Conservation (phyloP, 176 grass and related monocot species). For the bread wheat (Triticum aestivum) region DNA sequence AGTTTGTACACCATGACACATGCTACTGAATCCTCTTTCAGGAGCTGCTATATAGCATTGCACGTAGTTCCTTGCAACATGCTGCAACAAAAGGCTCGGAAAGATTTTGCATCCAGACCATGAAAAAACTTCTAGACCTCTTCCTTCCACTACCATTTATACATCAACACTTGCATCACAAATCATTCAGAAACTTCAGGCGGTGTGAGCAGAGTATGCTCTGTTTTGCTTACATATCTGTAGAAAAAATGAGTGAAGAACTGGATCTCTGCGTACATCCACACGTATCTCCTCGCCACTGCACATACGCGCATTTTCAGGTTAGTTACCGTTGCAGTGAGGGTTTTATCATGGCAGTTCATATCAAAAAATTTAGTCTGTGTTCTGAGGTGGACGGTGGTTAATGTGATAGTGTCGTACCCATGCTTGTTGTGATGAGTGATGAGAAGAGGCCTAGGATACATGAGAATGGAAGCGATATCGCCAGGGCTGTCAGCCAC, state of each 20-base stretch:
- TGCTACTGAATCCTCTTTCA: neutral
- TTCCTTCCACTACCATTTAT: neutral
- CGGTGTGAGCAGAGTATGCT: neutral
- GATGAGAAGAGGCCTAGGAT: constrained; percentile 84
- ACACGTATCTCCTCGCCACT: constrained; percentile 75
- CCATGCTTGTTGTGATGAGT: constrained; percentile 63
- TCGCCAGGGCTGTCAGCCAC: too few relatives aligned
- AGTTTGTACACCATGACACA: constrained; percentile 41
- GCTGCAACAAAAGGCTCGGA: neutral
- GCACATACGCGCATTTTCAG: neutral
- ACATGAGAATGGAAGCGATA: neutral
- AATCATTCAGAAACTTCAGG: too few relatives aligned
- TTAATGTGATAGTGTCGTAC: neutral
- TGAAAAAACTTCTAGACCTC: neutral
- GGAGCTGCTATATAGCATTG: neutral
- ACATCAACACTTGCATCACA: neutral
- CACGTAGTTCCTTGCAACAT: neutral
- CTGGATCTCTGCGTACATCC: constrained; percentile 55
- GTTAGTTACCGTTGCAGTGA: neutral
- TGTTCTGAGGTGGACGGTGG: neutral
- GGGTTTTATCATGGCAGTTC: neutral
- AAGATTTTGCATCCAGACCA: neutral
- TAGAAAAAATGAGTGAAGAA: constrained; percentile 90
- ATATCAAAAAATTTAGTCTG: neutral
- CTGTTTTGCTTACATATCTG: constrained; percentile 51